Evolutionary conservation across 176 grass and related monocot species (phyloP).

Genomic region (Chloris gayana): DNA sequence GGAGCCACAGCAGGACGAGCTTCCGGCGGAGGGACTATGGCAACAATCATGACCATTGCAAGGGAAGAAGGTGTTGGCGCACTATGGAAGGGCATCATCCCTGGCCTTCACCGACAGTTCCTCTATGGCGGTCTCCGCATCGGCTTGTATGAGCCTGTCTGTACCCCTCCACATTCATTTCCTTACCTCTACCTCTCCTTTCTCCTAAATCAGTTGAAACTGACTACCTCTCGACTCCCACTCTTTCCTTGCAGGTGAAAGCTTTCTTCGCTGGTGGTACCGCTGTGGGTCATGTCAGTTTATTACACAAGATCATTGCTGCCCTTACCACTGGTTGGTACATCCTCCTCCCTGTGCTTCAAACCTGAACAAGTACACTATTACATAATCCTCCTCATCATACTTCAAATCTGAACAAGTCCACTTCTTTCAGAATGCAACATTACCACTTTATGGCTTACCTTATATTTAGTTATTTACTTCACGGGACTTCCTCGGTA

Average conservation of each 20-base stretch:
- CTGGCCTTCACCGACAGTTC: constrained; percentile 87
- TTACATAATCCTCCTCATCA: neutral
- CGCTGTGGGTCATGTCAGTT: constrained; percentile 47
- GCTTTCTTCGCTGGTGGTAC: constrained; percentile 56
- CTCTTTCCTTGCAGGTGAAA: constrained; percentile 54
- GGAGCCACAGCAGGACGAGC: neutral
- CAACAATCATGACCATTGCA: constrained; percentile 75
- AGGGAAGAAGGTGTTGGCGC: constrained; percentile 74
- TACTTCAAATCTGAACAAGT: neutral
- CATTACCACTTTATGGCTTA: neutral
- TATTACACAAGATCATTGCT: constrained; percentile 78
- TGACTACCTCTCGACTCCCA: constrained; percentile 52
- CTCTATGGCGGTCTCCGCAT: constrained; percentile 91
- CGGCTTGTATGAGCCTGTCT: constrained; percentile 75
- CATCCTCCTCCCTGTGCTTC: constrained; percentile 9
- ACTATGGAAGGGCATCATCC: constrained; percentile 89
- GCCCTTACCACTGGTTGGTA: constrained; percentile 75
- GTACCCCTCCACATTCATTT: neutral
- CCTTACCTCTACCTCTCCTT: neutral
- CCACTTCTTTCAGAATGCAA: constrained; percentile 19
- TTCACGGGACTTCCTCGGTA: neutral
- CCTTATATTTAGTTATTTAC: constrained; percentile 18
- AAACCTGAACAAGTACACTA: neutral
- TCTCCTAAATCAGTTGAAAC: neutral
- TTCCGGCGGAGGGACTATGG: constrained; percentile 65